Conservation (phyloP, 768 basidiomycete species). For the Chalciporus sphaerocephalus region DNA sequence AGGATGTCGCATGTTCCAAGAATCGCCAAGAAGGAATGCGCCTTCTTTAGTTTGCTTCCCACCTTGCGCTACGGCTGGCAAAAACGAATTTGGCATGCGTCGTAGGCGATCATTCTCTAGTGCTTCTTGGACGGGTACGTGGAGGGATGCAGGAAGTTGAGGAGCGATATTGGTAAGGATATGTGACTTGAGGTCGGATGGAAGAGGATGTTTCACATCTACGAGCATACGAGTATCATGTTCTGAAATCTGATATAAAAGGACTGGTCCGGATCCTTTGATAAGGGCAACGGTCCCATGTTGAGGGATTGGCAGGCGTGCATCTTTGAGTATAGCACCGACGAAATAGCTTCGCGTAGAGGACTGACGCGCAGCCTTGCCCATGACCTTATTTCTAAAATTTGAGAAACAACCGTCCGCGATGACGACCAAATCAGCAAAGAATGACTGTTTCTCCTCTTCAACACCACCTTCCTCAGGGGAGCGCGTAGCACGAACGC, state of each 20-base stretch:
- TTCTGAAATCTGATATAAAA: slow-evolving; percentile 87
- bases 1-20: slow-evolving; percentile 99
- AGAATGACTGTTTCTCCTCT: slow-evolving; percentile 49
- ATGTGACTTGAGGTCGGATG: slow-evolving; percentile 73
- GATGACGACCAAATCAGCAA: slow-evolving; percentile 76
- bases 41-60: slow-evolving; percentile 52
- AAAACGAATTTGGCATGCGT: slow-evolving; percentile 93
- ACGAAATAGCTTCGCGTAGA: slow-evolving; percentile 74
- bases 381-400: slow-evolving; percentile 72
- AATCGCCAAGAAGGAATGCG: slow-evolving; percentile 84
- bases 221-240: slow-evolving; percentile 92
- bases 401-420: slow-evolving; percentile 97
- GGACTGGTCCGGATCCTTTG: slow-evolving; percentile 78
- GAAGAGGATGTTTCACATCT: slow-evolving; percentile 81
- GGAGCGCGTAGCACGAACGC: slow-evolving; percentile 56
- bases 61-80: slow-evolving; percentile 73
- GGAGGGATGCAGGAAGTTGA: slow-evolving; percentile 72
- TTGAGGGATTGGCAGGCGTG: slow-evolving; percentile 62
- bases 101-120: slow-evolving; percentile 78
- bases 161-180: slow-evolving; percentile 74
- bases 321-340: slow-evolving; percentile 79
- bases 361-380: slow-evolving; percentile 43
- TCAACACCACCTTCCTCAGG: slow-evolving; percentile 31
- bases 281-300: slow-evolving; percentile 84
- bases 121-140: slow-evolving; percentile 58